These are phyloP conservation scores for Quercus glauca DNA, from an alignment of 306 rosid genomes.

Conservation along the genomic window DNA sequence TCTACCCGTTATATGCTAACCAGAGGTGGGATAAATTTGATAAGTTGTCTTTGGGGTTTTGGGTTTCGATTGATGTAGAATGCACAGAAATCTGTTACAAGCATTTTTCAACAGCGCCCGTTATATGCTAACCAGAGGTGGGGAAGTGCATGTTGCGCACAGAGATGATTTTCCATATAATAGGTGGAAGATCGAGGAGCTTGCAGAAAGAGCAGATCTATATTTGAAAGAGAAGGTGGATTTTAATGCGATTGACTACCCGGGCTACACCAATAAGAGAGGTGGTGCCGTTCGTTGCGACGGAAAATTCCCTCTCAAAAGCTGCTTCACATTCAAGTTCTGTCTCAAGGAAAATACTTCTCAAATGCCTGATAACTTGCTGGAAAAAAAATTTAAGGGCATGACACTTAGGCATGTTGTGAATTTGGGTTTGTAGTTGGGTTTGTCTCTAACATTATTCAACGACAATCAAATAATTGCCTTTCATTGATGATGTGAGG, in stretches of 20 bases:
- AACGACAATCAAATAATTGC: too few species aligned
- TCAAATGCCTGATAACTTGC: too few species aligned
- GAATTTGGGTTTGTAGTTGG: too few species aligned
- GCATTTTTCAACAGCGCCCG: conserved; percentile 22
- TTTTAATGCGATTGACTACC: background rate
- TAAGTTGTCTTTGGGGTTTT: too few species aligned
- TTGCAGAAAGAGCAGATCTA: conserved; percentile 4
- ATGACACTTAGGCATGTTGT: too few species aligned
- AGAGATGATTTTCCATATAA: conserved; percentile 23
- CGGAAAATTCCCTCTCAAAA: conserved; percentile 6
- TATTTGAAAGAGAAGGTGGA: conserved; percentile 1
- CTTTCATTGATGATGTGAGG: too few species aligned
- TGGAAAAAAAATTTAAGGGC: too few species aligned
- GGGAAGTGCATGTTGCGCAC: conserved; percentile 27
- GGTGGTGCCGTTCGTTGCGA: conserved; percentile 13
- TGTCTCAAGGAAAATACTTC: too few species aligned
- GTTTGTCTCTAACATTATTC: too few species aligned
- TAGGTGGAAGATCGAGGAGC: conserved; percentile 20
- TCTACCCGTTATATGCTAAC: too few species aligned
- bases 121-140: conserved; percentile 3
- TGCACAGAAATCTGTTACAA: conserved; percentile 16
- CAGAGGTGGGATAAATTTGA: too few species aligned
- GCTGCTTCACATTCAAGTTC: conserved; percentile 26
- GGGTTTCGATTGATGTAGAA: background rate
- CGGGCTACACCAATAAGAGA: conserved; percentile 29